Base-by-base conservation (phyloP, 805 yeast species). In the Kockiozyma suomiensis region DNA sequence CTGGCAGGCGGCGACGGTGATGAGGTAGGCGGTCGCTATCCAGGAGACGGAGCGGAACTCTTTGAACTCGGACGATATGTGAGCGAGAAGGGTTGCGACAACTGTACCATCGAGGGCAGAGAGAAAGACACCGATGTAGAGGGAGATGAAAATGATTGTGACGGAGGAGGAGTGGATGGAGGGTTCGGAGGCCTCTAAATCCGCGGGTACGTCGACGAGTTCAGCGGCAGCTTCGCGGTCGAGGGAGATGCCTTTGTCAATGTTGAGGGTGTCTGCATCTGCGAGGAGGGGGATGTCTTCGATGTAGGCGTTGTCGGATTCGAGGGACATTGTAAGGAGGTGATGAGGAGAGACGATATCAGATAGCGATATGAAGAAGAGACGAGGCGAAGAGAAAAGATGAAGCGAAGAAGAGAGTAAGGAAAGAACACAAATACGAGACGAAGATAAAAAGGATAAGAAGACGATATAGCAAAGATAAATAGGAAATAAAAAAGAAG, bases 1-100 rank as follows among this genome's bases (percentile, higher is more conserved):
- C 73, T 88, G 94, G 72, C 86, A 86, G 1, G 90, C 89, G 3
- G 89, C 82, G 61, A 82, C 84, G 1, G 93, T 85, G 33, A 88
- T 75, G 21, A 88, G 76, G 58, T 87, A 85, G 1, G 89, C 82
- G 0, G 92, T 84, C 1, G 91, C 92, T 5, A 88, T 86, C 92
- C 92, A 88, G 1, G 85, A 74, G 6, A 84, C 75, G 15, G 79
- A 67, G 25, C 79, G 78, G 47, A 84, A 76, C 54, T 81, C 83
- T 48, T 82, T 72, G 70, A 85, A 78, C 30, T 83, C 84, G 6
- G 85, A 78, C n/a, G 88, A 87, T 46, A 85, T 85, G 35, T 79
- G 79, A 38, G 81, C 76, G 65, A 82, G 75, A 1, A 82, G 76
- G 3, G 84, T 80, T 12, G 84, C 78, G 3, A 81, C 83, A 35